These are phyloP conservation scores for Leptographium radiaticola DNA, from an alignment of 2,329 filamentous ascomycete genomes.

Conservation along the genomic window DNA sequence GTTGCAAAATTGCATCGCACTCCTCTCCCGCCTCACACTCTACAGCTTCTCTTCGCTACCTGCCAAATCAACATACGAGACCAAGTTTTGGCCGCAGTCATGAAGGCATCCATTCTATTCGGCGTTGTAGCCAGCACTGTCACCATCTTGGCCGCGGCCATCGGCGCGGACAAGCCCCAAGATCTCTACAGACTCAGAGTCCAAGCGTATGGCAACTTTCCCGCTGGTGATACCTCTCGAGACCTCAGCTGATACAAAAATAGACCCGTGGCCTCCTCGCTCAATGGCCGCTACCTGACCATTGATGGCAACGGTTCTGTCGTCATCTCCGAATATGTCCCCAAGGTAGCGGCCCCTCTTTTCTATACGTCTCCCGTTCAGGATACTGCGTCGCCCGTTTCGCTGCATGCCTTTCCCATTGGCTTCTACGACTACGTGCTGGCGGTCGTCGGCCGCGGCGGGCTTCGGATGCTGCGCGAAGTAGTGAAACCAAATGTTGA, in stretches of 20 bases:
- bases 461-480: slow-evolving; percentile 19
- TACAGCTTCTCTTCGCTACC: no score
- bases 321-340: slow-evolving; percentile 19
- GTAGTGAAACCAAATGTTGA: slow-evolving; percentile 18
- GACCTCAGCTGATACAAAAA: background rate
- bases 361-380: slow-evolving; percentile 17
- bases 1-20: no score
- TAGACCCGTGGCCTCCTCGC: background rate
- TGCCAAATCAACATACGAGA: no score
- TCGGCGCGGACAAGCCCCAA: background rate
- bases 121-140: background rate
- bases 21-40: no score
- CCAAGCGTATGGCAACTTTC: background rate
- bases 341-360: slow-evolving; percentile 8
- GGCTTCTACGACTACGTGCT: slow-evolving; percentile 23
- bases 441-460: slow-evolving; percentile 20
- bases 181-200: slow-evolving; percentile 5
- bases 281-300: slow-evolving; percentile 21
- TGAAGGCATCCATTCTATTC: background rate
- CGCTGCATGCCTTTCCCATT: slow-evolving; percentile 25
- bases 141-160: background rate
- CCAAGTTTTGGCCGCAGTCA: no score
- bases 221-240: background rate
- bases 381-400: slow-evolving; percentile 6
- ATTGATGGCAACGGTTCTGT: slow-evolving; percentile 13